phyloP scores from a whole-genome alignment of 441 rosid species.

The Iberis amara region DNA sequence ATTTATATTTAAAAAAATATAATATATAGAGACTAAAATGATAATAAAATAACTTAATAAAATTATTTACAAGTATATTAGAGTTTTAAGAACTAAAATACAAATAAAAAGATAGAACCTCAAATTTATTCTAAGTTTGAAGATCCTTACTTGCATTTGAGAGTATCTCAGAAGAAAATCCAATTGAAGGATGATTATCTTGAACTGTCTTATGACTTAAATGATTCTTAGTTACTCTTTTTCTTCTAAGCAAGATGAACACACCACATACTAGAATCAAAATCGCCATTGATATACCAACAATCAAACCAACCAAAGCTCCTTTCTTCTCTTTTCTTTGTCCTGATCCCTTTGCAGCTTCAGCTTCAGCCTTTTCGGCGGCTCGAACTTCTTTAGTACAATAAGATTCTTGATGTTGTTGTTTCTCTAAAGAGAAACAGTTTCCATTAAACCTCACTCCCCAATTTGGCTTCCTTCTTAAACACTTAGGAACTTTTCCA shows the following conservation, averaged over 20 bases:
- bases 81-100: too few relatives aligned
- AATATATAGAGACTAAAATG: too few relatives aligned
- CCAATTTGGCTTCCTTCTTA: constrained; percentile 32
- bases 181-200: constrained; percentile 35
- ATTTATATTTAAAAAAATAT: too few relatives aligned
- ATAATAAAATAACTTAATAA: too few relatives aligned
- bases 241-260: constrained; percentile 35
- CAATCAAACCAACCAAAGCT: constrained; percentile 38
- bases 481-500: constrained; percentile 55
- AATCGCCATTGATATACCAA: constrained; percentile 33
- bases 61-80: too few relatives aligned
- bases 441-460: constrained; percentile 45
- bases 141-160: constrained; percentile 49
- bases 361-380: constrained; percentile 27
- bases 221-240: constrained; percentile 48
- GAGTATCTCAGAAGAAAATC: constrained; percentile 50
- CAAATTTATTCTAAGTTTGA: too few relatives aligned
- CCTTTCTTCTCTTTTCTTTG: constrained; percentile 34
- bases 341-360: constrained; percentile 29
- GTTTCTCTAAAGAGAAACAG: constrained; percentile 46
- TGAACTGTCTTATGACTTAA: constrained; percentile 44
- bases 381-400: constrained; percentile 38
- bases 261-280: constrained; percentile 41
- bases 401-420: constrained; percentile 51
- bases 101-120: too few relatives aligned